These are phyloP conservation scores for Carpinus fangiana DNA, from an alignment of 306 rosid species.

Conservation along the genomic window DNA sequence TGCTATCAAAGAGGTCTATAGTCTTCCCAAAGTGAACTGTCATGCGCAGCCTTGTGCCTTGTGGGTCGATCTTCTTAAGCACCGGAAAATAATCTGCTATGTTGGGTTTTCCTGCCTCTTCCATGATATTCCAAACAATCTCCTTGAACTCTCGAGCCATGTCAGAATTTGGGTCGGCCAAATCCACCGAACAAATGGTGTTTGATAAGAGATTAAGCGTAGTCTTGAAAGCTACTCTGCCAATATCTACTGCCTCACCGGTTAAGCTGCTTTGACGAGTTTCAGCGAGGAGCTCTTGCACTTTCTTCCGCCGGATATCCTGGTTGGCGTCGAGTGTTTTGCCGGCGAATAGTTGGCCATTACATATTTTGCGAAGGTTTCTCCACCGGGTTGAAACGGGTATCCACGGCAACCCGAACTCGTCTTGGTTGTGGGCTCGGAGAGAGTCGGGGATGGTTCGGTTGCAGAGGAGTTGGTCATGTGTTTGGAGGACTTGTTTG, in stretches of 20 bases:
- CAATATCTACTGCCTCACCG: constrained; percentile 45
- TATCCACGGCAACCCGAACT: constrained; percentile 35
- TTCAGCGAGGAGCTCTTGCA: constrained; percentile 26
- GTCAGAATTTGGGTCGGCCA: constrained; percentile 18
- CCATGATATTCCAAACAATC: constrained; percentile 29
- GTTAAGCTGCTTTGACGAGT: constrained; percentile 4
- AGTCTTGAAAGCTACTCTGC: constrained; percentile 36
- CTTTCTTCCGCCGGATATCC: constrained; percentile 13
- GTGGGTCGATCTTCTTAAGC: constrained; percentile 41
- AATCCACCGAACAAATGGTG: constrained; percentile 46
- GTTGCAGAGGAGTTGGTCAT: constrained; percentile 42
- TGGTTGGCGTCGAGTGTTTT: constrained; percentile 39
- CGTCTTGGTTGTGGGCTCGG: constrained; percentile 25
- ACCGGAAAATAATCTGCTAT: constrained; percentile 46
- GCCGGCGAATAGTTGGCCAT: constrained; percentile 29
- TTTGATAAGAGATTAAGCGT: constrained; percentile 47
- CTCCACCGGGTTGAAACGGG: constrained; percentile 43
- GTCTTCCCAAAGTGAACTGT: constrained; percentile 18
- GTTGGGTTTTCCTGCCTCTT: constrained; percentile 41
- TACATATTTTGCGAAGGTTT: constrained; percentile 41
- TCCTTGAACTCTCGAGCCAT: constrained; percentile 37
- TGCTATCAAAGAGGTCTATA: constrained; percentile 12
- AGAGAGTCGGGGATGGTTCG: constrained; percentile 35
- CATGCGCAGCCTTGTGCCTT: constrained; percentile 28
- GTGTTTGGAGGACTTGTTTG: constrained; percentile 42